phyloP scores from a whole-genome alignment of 176 grass and related monocot species.

The Oryza meridionalis region DNA sequence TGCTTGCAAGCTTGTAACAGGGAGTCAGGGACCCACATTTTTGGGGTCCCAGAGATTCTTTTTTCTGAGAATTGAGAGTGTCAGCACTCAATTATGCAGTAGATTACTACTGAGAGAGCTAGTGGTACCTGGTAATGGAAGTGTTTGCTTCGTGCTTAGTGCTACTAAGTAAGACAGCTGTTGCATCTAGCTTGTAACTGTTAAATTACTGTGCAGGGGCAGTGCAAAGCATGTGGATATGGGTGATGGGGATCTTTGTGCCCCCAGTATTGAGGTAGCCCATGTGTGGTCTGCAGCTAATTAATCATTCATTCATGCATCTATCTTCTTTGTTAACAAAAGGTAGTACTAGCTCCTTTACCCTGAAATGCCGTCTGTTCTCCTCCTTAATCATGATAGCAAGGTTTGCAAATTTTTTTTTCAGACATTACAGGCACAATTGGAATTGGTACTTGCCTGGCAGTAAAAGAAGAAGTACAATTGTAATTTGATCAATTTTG shows the following conservation, averaged over 20 bases:
- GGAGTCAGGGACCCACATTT: not conserved
- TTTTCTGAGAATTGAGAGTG: not conserved
- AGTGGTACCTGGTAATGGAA: not conserved
- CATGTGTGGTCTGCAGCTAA: conserved; percentile 30
- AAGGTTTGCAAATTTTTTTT: not conserved
- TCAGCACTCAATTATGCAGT: not conserved
- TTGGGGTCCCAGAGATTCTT: not conserved
- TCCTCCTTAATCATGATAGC: not conserved
- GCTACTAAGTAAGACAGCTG: conserved; percentile 17
- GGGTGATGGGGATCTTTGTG: conserved; percentile 28
- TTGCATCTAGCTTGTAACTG: conserved; percentile 28
- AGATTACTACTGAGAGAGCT: not conserved
- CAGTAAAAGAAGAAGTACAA: not conserved
- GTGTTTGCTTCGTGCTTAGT: not conserved
- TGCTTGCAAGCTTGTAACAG: no score
- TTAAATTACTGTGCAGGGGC: not conserved
- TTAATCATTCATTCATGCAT: conserved; percentile 38
- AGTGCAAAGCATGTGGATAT: conserved; percentile 19
- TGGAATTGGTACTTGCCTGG: not conserved
- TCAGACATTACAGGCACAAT: not conserved
- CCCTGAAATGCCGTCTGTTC: not conserved
- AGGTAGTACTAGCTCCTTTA: not conserved
- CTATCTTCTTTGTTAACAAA: not conserved
- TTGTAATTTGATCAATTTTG: not conserved
- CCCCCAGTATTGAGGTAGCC: conserved; percentile 43